Percentiles rank a stretch among this genome's conserved stretches.
These are phyloP conservation scores for Carex sylvatica DNA, from an alignment of 202 grass and related monocot genomes.

Conservation along the genomic window DNA sequence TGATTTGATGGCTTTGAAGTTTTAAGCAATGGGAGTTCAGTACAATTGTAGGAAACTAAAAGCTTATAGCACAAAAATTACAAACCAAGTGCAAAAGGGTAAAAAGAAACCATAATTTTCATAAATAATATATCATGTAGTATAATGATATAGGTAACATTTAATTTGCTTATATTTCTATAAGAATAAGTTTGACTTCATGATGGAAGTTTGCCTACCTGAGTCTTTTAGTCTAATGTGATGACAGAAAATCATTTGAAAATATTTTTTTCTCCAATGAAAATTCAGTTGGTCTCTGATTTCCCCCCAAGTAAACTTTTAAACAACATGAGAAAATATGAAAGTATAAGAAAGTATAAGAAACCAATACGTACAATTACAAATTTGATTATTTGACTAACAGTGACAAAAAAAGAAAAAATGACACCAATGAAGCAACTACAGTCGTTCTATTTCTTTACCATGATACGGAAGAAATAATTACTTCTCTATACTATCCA, in stretches of 20 bases:
- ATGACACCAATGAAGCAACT: not conserved
- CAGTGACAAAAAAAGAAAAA: not conserved
- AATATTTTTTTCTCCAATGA: too few species aligned
- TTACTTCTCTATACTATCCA: slow-evolving; percentile 3
- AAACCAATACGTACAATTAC: not conserved
- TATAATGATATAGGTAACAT: not conserved
- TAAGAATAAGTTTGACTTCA: not conserved
- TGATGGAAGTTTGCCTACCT: not conserved
- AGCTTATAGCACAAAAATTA: not conserved
- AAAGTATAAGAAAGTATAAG: not conserved
- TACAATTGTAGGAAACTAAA: not conserved
- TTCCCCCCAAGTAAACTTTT: not conserved
- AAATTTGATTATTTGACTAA: not conserved
- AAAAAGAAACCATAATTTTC: too few species aligned
- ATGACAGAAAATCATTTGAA: too few species aligned
- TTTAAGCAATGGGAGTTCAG: not conserved
- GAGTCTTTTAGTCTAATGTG: not conserved
- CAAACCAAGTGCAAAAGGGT: too few species aligned
- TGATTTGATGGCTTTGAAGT: not conserved
- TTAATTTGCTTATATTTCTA: not conserved
- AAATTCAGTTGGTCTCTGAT: not conserved
- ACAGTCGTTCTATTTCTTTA: not conserved
- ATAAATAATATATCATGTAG: not conserved
- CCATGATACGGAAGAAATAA: not conserved
- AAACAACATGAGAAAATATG: not conserved